Conservation (phyloP, 305 asterid species). For the Ilex paraguariensis region DNA sequence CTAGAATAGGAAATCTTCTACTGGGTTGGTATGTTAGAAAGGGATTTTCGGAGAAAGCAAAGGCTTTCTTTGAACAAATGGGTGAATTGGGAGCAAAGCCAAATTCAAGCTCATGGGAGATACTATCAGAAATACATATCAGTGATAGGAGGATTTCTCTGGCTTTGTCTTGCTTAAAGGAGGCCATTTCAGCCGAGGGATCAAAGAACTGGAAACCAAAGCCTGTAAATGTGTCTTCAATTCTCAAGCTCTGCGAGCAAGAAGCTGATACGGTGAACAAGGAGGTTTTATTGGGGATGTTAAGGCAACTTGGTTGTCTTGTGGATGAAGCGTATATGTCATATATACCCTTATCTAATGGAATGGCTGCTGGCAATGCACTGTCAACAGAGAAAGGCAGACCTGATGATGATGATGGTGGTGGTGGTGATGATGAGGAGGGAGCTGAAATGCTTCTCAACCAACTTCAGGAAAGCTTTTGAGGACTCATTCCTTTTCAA, state of each 20-base stretch:
- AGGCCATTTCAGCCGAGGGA: conserved; percentile 55
- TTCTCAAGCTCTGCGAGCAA: conserved; percentile 55
- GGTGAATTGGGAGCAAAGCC: conserved; percentile 68
- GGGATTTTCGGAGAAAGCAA: conserved; percentile 51
- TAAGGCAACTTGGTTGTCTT: conserved; percentile 57
- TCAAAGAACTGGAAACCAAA: conserved; percentile 73
- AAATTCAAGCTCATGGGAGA: conserved; percentile 78
- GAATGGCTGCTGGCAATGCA: conserved; percentile 3
- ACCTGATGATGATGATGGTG: conserved; percentile 19
- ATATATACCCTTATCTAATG: conserved; percentile 25
- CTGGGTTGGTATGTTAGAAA: conserved; percentile 56
- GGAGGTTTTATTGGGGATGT: conserved; percentile 41
- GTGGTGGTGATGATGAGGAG: conserved; percentile 26
- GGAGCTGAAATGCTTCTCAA: conserved; percentile 31
- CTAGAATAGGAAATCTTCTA: conserved; percentile 74
- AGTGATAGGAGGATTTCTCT: conserved; percentile 41
- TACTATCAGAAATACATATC: conserved; percentile 66
- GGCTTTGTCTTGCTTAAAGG: conserved; percentile 73
- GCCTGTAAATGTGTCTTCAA: conserved; percentile 39
- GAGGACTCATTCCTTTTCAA: conserved; percentile 17
- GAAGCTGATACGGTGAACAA: conserved; percentile 41
- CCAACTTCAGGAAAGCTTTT: conserved; percentile 59
- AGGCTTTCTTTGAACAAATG: conserved; percentile 57
- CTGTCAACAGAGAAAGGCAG: not conserved
- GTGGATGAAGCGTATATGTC: conserved; percentile 49